Evolutionary conservation across 2,329 filamentous ascomycete species (phyloP).

Genomic region (Bipolaris victoriae): DNA sequence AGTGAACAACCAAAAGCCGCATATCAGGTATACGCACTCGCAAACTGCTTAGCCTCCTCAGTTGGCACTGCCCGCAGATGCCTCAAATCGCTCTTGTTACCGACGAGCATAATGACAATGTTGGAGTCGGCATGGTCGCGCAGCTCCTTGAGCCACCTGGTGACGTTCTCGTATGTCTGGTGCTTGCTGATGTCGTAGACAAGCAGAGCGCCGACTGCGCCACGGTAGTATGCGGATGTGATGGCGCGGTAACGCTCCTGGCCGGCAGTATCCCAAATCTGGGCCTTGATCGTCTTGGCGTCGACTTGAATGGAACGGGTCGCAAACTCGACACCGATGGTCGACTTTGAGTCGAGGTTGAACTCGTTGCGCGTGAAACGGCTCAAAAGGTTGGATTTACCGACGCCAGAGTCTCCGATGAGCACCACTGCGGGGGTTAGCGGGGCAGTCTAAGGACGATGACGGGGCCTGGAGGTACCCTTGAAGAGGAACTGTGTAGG

Average conservation of each 20-base stretch:
- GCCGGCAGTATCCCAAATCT: conserved; percentile 99
- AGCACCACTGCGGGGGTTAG: conserved; percentile 75
- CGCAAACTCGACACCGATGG: conserved; percentile 98
- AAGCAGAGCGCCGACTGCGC: conserved; percentile 93
- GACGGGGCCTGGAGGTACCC: conserved; percentile 63
- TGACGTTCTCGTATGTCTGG: conserved; percentile 99
- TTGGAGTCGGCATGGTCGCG: conserved; percentile 97
- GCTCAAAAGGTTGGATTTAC: conserved; percentile 99
- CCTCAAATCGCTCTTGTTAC: conserved; percentile 99
- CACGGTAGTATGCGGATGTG: conserved; percentile 98
- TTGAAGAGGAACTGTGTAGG: conserved; percentile 91
- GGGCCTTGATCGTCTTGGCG: conserved; percentile 99
- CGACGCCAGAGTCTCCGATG: conserved; percentile 98
- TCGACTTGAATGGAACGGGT: conserved; percentile 98
- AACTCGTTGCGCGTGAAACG: conserved; percentile 99
- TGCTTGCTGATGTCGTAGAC: conserved; percentile 99
- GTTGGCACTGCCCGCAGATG: conserved; percentile 96
- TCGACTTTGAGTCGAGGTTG: conserved; percentile 99
- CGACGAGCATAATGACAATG: conserved; percentile 99
- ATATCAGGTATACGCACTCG: conserved; percentile 67
- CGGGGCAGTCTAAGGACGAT: conserved; percentile 23
- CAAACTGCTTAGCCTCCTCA: conserved; percentile 97
- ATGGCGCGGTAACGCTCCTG: conserved; percentile 99
- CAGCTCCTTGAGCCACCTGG: conserved; percentile 97
- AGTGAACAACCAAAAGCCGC: not conserved